Evolutionary conservation across 1,284 basidiomycete genomes (phyloP).

Genomic region (Irpex sp.): DNA sequence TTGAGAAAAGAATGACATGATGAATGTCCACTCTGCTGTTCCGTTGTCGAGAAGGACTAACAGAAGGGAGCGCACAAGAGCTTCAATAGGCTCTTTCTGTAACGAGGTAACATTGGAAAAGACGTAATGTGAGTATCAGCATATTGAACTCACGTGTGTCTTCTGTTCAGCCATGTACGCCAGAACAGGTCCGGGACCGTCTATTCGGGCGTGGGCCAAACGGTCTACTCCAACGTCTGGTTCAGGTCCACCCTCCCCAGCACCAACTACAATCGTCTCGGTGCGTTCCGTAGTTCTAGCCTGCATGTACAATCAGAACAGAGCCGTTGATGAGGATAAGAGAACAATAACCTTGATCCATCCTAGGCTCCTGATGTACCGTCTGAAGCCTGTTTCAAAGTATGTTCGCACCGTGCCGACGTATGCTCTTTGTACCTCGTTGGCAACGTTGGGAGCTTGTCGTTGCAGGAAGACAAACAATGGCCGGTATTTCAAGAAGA

Average conservation of each 20-base stretch:
- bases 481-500: conserved; percentile 82
- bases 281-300: conserved; percentile 59
- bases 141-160: conserved; percentile 56
- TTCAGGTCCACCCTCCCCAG: conserved; percentile 35
- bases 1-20: conserved; percentile 75
- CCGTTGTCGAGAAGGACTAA: conserved; percentile 93
- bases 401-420: conserved; percentile 83
- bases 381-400: conserved; percentile 93
- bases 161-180: conserved; percentile 88
- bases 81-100: conserved; percentile 83
- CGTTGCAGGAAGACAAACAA: conserved; percentile 86
- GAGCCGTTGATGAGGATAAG: not conserved
- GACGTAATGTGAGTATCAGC: conserved; percentile 3
- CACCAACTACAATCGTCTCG: conserved; percentile 46
- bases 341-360: conserved; percentile 59
- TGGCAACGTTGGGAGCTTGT: conserved; percentile 79
- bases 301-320: conserved; percentile 30
- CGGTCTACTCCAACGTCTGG: conserved; percentile 48
- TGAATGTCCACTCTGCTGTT: conserved; percentile 85
- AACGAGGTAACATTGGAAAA: conserved; percentile 2
- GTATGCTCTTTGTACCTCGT: conserved; percentile 90
- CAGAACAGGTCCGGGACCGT: conserved; percentile 76
- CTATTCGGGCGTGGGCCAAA: conserved; percentile 65
- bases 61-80: conserved; percentile 78
- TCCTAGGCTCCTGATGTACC: conserved; percentile 83